phyloP scores from a whole-genome alignment of 1,284 basidiomycete species.

The Boletus sp. region DNA sequence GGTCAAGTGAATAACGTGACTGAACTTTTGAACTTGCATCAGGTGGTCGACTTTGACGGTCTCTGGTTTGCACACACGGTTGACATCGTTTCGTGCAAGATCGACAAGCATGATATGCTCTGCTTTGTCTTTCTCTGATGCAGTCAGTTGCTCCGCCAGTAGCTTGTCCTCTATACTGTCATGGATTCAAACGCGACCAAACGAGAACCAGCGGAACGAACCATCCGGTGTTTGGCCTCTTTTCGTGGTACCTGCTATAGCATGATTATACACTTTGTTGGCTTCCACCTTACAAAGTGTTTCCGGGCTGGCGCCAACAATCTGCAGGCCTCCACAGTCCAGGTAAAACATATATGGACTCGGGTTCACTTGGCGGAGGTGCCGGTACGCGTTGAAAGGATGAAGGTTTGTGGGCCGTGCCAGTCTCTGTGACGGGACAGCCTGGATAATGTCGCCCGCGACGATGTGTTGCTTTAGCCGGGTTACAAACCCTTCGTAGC shows the following conservation, averaged over 20 bases:
- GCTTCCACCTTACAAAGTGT: slow-evolving; percentile 94
- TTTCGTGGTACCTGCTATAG: slow-evolving; percentile 93
- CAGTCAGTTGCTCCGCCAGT: slow-evolving; percentile 70
- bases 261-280: slow-evolving; percentile 94
- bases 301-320: slow-evolving; percentile 97
- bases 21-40: slow-evolving; percentile 94
- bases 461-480: slow-evolving; percentile 91
- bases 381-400: slow-evolving; percentile 96
- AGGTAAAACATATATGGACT: slow-evolving; percentile 99
- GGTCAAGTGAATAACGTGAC: slow-evolving; percentile 97
- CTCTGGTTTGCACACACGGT: slow-evolving; percentile 91
- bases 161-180: slow-evolving; percentile 73
- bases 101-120: slow-evolving; percentile 99
- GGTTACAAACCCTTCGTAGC: slow-evolving; percentile 92
- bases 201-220: slow-evolving; percentile 35
- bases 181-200: slow-evolving; percentile 8
- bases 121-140: slow-evolving; percentile 92
- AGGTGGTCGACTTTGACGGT: slow-evolving; percentile 96
- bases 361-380: slow-evolving; percentile 91
- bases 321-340: slow-evolving; percentile 87
- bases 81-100: slow-evolving; percentile 98
- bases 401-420: slow-evolving; percentile 83
- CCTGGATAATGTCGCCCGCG: slow-evolving; percentile 97
- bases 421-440: slow-evolving; percentile 93
- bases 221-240: slow-evolving; percentile 84